Conservation (phyloP, 2,329 filamentous ascomycete genomes). For the Apiospora aurea region DNA sequence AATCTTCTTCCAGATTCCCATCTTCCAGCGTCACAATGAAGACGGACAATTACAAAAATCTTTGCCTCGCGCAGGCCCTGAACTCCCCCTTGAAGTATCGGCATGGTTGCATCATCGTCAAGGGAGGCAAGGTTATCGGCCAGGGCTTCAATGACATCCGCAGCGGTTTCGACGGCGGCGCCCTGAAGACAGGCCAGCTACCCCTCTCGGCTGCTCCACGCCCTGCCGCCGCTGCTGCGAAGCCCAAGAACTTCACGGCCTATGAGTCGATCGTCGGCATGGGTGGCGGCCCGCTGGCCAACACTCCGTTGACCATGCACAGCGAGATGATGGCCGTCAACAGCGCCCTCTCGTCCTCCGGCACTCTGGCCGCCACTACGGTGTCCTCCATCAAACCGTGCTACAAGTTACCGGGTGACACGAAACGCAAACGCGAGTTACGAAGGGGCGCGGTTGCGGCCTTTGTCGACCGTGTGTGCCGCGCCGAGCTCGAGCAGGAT, state of each 20-base stretch:
- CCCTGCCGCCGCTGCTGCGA: conserved; percentile 5
- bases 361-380: conserved; percentile 48
- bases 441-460: conserved; percentile 49
- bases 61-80: conserved; percentile 59
- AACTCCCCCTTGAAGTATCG: conserved; percentile 57
- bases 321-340: conserved; percentile 64
- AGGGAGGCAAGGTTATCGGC: conserved; percentile 60
- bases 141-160: conserved; percentile 59
- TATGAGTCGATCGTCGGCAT: conserved; percentile 49
- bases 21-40: conserved; percentile 29
- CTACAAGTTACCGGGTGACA: conserved; percentile 35
- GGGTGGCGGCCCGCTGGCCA: conserved; percentile 43
- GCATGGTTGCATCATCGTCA: conserved; percentile 58
- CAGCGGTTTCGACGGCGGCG: conserved; percentile 55
- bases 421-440: conserved; percentile 54
- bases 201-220: not conserved
- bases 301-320: conserved; percentile 57
- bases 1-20: not conserved
- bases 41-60: conserved; percentile 55
- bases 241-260: conserved; percentile 36
- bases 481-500: conserved; percentile 39
- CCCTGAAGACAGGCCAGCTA: conserved; percentile 17
- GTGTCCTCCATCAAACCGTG: conserved; percentile 55
- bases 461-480: conserved; percentile 54
- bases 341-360: conserved; percentile 52